Percentiles rank a stretch among this genome's conserved stretches.
These are phyloP conservation scores for Claviceps sp. DNA, from an alignment of 2,329 filamentous ascomycete genomes.

Conservation along the genomic window DNA sequence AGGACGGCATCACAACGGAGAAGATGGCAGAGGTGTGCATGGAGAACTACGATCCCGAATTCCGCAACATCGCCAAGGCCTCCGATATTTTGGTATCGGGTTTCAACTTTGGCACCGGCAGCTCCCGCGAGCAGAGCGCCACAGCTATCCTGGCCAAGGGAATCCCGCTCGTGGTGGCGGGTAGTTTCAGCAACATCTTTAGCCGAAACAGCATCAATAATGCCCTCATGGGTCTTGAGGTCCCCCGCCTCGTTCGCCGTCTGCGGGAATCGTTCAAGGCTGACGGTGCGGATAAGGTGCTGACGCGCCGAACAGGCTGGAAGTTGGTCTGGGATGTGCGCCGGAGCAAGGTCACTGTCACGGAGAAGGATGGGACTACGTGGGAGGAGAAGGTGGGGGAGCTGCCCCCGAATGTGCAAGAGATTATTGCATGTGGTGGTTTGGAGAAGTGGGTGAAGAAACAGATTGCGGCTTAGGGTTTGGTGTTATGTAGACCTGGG, in stretches of 20 bases:
- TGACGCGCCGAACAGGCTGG: slow-evolving; percentile 52
- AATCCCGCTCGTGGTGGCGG: slow-evolving; percentile 67
- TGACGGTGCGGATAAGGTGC: slow-evolving; percentile 9
- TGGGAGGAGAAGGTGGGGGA: slow-evolving; percentile 79
- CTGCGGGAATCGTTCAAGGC: slow-evolving; percentile 47
- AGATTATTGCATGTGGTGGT: slow-evolving; percentile 66
- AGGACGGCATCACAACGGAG: slow-evolving; percentile 62
- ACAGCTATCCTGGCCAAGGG: slow-evolving; percentile 72
- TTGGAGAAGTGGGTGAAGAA: slow-evolving; percentile 73
- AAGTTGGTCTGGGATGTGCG: slow-evolving; percentile 69
- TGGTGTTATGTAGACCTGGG: background rate
- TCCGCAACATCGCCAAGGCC: slow-evolving; percentile 46
- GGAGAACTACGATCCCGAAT: slow-evolving; percentile 78
- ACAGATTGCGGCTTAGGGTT: slow-evolving; percentile 32
- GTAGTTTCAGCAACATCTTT: slow-evolving; percentile 78
- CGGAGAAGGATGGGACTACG: slow-evolving; percentile 48
- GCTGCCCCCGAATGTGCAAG: slow-evolving; percentile 73
- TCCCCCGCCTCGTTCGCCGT: slow-evolving; percentile 51
- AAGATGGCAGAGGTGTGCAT: slow-evolving; percentile 85
- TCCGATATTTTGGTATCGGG: slow-evolving; percentile 76
- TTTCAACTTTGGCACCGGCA: slow-evolving; percentile 78
- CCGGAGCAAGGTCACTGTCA: slow-evolving; percentile 55
- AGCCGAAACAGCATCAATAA: slow-evolving; percentile 69
- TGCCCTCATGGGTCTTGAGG: slow-evolving; percentile 57
- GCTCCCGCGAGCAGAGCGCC: slow-evolving; percentile 60